Evolutionary conservation across 495 filamentous ascomycete genomes (phyloP).

Genomic region (Viridothelium virens): DNA sequence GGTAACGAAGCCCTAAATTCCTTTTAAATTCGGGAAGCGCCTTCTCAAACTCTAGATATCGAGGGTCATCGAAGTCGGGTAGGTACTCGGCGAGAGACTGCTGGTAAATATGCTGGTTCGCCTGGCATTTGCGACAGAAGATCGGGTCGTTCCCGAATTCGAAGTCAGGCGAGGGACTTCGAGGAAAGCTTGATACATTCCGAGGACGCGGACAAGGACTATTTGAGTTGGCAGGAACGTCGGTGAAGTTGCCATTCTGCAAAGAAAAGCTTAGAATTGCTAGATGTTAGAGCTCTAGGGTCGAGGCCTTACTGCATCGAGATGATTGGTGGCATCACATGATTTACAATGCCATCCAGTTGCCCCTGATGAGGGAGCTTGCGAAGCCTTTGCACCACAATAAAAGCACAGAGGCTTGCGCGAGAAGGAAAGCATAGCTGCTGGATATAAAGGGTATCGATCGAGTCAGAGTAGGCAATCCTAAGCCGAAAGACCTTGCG

Average conservation of each 20-base stretch:
- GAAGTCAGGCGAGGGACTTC: conserved; percentile 32
- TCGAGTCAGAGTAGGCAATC: neutral
- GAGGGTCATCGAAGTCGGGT: conserved; percentile 56
- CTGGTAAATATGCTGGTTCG: conserved; percentile 72
- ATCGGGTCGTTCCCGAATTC: conserved; percentile 22
- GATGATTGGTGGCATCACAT: conserved; percentile 9
- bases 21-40: conserved; percentile 53
- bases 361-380: neutral
- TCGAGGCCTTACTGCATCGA: neutral
- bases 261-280: neutral
- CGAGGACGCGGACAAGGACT: neutral
- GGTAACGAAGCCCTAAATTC: conserved; percentile 66
- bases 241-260: conserved; percentile 1
- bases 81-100: conserved; percentile 61
- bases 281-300: neutral
- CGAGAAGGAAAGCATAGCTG: neutral
- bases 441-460: neutral
- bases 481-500: no score
- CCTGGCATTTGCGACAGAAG: conserved; percentile 72
- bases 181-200: conserved; percentile 13
- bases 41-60: conserved; percentile 50
- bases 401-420: conserved; percentile 5
- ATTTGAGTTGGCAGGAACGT: neutral
- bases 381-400: neutral
- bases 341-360: neutral